Conservation (phyloP, 352 stramenopile species). For the Phytophthora sansomeana region DNA sequence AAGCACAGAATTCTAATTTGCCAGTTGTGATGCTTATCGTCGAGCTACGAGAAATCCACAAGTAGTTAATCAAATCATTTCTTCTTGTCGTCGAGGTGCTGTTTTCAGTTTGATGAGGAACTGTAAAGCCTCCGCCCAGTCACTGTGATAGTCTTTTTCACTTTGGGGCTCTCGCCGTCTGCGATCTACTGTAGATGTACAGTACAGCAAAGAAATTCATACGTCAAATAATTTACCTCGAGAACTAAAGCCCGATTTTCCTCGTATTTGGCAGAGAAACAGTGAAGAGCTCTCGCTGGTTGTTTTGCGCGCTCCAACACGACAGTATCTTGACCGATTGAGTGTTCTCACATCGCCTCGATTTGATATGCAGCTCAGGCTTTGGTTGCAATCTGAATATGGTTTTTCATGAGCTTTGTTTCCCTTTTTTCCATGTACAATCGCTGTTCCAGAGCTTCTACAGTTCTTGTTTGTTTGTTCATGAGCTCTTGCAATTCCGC, state of each 20-base stretch:
- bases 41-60: no score
- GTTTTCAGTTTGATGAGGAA: conserved; percentile 78
- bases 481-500: conserved; percentile 70
- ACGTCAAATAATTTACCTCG: conserved; percentile 45
- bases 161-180: conserved; percentile 65
- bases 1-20: no score
- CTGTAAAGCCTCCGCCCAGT: conserved; percentile 79
- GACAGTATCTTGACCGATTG: conserved; percentile 53
- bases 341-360: conserved; percentile 26
- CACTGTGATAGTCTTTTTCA: conserved; percentile 67
- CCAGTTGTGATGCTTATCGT: conserved; percentile 6
- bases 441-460: conserved; percentile 63
- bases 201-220: background rate
- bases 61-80: no score
- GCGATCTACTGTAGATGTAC: no score
- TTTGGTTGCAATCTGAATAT: conserved; percentile 38
- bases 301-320: conserved; percentile 76
- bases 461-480: conserved; percentile 55
- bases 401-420: conserved; percentile 53
- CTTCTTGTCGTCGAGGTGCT: conserved; percentile 14
- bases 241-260: conserved; percentile 73
- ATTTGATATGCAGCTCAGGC: conserved; percentile 5
- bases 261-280: conserved; percentile 82
- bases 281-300: conserved; percentile 55
- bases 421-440: conserved; percentile 68